Evolutionary conservation across 441 rosid genomes (phyloP).

Genomic region (Jatropha multifida): DNA sequence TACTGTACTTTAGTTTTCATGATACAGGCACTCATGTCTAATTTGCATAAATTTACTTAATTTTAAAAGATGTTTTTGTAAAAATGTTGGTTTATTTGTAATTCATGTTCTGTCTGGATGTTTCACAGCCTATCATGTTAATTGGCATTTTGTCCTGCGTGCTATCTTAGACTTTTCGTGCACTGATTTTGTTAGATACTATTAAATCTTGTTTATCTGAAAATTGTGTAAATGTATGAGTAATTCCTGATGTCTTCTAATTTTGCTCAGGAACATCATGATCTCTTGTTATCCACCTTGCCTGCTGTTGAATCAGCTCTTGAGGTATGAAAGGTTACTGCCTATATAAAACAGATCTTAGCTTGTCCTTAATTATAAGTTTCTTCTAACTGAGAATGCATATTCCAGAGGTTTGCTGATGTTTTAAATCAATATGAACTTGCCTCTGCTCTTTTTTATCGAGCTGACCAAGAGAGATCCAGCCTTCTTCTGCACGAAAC

Average conservation of each 20-base stretch:
- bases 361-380: conserved; percentile 21
- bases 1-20: conserved; percentile 10
- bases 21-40: conserved; percentile 3
- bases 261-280: conserved; percentile 86
- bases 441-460: conserved; percentile 67
- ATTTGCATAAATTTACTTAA: conserved; percentile 7
- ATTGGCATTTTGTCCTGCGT: conserved; percentile 15
- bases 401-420: conserved; percentile 78
- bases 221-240: conserved; percentile 19
- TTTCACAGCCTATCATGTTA: conserved; percentile 10
- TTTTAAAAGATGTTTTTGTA: conserved; percentile 10
- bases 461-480: conserved; percentile 89
- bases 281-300: conserved; percentile 73
- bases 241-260: conserved; percentile 22
- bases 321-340: conserved; percentile 59
- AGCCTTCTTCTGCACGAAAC: conserved; percentile 74
- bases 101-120: neutral
- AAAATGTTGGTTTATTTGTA: conserved; percentile 13
- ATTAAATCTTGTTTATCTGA: conserved; percentile 18
- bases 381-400: conserved; percentile 28
- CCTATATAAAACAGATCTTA: conserved; percentile 16
- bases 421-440: conserved; percentile 77
- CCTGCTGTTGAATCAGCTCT: conserved; percentile 86
- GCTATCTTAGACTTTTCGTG: conserved; percentile 18
- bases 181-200: conserved; percentile 7